These are phyloP conservation scores for Termitomyces sp. DNA, from an alignment of 768 basidiomycete species.

Conservation along the genomic window DNA sequence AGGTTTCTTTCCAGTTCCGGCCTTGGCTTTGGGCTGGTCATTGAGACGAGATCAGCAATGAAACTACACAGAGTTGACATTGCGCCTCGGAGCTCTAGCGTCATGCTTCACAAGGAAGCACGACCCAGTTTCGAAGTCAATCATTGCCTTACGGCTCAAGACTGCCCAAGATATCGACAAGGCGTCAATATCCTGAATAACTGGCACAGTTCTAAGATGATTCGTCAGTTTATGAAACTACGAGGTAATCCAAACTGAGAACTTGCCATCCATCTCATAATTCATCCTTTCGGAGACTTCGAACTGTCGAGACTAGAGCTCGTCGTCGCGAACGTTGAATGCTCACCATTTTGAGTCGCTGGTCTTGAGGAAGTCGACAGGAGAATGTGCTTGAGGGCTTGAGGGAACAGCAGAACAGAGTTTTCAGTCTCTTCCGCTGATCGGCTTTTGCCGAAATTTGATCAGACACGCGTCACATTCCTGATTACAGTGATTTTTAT, in stretches of 20 bases:
- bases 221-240: constrained; percentile 1
- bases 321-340: constrained; percentile 23
- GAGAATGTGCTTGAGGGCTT: constrained; percentile 1
- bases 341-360: constrained; percentile 48
- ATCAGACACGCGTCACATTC: too few relatives aligned
- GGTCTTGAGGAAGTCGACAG: constrained; percentile 34
- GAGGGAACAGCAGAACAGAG: background rate
- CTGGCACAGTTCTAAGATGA: constrained; percentile 21
- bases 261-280: constrained; percentile 52
- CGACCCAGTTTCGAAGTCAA: constrained; percentile 32
- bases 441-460: background rate
- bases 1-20: constrained; percentile 76
- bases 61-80: constrained; percentile 23
- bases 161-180: constrained; percentile 13
- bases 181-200: constrained; percentile 12
- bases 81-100: constrained; percentile 55
- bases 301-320: constrained; percentile 33
- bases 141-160: constrained; percentile 40
- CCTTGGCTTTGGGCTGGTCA: constrained; percentile 84
- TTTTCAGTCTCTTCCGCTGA: background rate
- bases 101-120: constrained; percentile 25
- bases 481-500: too few relatives aligned
- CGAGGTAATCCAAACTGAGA: constrained; percentile 30
- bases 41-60: constrained; percentile 72
- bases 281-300: constrained; percentile 22